A percentile compares a stretch with the other conserved stretches of the same genome.
These are phyloP conservation scores for Corchorus olitorius DNA, from an alignment of 345 rosid genomes.

Conservation along the genomic window DNA sequence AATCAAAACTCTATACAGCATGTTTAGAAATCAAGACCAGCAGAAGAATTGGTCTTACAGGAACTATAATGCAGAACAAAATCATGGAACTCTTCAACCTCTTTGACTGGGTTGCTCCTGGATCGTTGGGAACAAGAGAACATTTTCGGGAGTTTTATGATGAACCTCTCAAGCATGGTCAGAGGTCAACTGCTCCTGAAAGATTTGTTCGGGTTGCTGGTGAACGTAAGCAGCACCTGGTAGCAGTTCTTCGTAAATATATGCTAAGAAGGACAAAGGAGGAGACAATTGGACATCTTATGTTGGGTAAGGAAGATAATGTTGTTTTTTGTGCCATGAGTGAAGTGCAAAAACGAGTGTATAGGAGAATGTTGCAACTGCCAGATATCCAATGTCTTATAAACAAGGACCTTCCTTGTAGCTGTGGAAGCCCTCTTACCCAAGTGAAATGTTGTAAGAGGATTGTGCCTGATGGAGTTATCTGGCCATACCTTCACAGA, in stretches of 20 bases:
- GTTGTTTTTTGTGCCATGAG: constrained; percentile 96
- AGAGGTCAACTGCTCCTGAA: constrained; percentile 81
- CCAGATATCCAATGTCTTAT: constrained; percentile 89
- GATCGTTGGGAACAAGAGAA: constrained; percentile 82
- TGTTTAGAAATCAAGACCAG: constrained; percentile 61
- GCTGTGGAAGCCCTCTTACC: constrained; percentile 89
- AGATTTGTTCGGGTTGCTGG: constrained; percentile 75
- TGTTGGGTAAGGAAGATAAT: constrained; percentile 99
- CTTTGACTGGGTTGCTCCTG: constrained; percentile 90
- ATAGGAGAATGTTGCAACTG: constrained; percentile 75
- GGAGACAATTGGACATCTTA: constrained; percentile 90
- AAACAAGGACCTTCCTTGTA: constrained; percentile 82
- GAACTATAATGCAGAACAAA: constrained; percentile 93
- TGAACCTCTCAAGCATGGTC: constrained; percentile 92
- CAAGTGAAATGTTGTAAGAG: constrained; percentile 94
- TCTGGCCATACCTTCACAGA: constrained; percentile 90
- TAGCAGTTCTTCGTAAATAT: constrained; percentile 64
- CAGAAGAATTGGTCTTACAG: constrained; percentile 82
- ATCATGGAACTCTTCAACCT: constrained; percentile 87
- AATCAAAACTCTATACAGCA: constrained; percentile 84
- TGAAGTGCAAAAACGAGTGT: constrained; percentile 77
- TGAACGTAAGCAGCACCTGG: constrained; percentile 80
- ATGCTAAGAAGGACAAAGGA: constrained; percentile 95
- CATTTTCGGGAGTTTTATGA: constrained; percentile 86
- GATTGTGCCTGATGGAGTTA: constrained; percentile 77